These are phyloP conservation scores for Boletellus ananiceps DNA, from an alignment of 768 basidiomycete species.

Conservation along the genomic window DNA sequence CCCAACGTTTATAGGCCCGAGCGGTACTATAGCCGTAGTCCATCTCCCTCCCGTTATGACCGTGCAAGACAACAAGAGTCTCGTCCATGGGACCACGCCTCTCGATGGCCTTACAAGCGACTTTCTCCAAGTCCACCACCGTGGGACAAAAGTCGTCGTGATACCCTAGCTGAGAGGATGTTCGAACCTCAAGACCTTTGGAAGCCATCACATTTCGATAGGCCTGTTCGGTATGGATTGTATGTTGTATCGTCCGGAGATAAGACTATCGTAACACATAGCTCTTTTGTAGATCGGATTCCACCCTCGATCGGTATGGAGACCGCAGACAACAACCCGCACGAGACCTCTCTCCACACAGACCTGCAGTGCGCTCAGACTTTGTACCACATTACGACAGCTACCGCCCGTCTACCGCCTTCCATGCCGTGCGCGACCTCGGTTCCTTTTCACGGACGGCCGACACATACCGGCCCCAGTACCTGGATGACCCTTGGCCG, in stretches of 20 bases:
- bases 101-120: conserved; percentile 44
- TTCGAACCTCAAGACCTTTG: conserved; percentile 72
- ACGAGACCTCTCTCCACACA: conserved; percentile 37
- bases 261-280: conserved; percentile 17
- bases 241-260: conserved; percentile 29
- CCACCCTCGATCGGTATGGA: conserved; percentile 32
- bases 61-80: conserved; percentile 36
- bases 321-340: conserved; percentile 33
- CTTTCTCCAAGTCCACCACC: conserved; percentile 33
- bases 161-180: conserved; percentile 46
- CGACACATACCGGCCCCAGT: conserved; percentile 52
- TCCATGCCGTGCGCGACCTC: conserved; percentile 37
- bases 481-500: conserved; percentile 34
- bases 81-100: conserved; percentile 44
- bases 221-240: conserved; percentile 38
- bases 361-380: conserved; percentile 31
- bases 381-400: conserved; percentile 39
- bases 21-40: conserved; percentile 40
- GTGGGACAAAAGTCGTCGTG: conserved; percentile 33
- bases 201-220: conserved; percentile 56
- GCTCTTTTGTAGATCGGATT: conserved; percentile 22
- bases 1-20: conserved; percentile 36
- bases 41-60: conserved; percentile 51
- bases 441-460: conserved; percentile 33
- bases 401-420: conserved; percentile 41